A percentile compares a stretch with the other conserved stretches of the same genome.
These are phyloP conservation scores for Penicillium sclerotigenum DNA, from an alignment of 2,329 filamentous ascomycete genomes.

Conservation along the genomic window DNA sequence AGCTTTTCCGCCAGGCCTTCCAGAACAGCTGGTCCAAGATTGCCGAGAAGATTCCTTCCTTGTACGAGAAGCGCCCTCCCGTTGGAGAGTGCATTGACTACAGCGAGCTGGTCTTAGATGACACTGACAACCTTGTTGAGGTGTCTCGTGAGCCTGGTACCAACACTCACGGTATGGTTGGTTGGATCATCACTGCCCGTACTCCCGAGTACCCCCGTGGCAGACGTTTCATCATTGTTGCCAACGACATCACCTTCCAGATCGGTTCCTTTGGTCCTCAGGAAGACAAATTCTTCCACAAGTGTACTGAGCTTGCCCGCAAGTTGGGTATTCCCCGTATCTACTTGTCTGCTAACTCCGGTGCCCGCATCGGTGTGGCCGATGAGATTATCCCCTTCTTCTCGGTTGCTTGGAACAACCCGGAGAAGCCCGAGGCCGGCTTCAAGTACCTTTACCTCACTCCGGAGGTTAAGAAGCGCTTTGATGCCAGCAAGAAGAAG, in stretches of 20 bases:
- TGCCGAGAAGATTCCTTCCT: conserved; percentile 66
- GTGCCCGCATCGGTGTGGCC: conserved; percentile 93
- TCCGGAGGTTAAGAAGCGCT: conserved; percentile 78
- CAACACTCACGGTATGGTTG: conserved; percentile 97
- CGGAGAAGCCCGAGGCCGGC: conserved; percentile 73
- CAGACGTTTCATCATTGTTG: conserved; percentile 89
- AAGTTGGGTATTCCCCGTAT: conserved; percentile 94
- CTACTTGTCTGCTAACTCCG: conserved; percentile 97
- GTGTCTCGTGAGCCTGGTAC: conserved; percentile 92
- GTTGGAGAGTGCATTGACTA: conserved; percentile 90
- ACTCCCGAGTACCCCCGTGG: conserved; percentile 94
- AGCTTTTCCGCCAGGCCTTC: conserved; percentile 96
- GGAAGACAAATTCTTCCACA: conserved; percentile 98
- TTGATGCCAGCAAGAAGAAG: conserved; percentile 71
- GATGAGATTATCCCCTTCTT: conserved; percentile 97
- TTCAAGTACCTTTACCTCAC: conserved; percentile 98
- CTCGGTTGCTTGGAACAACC: conserved; percentile 93
- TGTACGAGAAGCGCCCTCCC: conserved; percentile 77
- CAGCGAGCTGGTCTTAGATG: conserved; percentile 91
- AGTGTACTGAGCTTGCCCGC: conserved; percentile 93
- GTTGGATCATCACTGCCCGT: conserved; percentile 90
- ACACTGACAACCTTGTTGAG: conserved; percentile 85
- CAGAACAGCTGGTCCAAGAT: conserved; percentile 88
- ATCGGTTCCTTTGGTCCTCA: conserved; percentile 96
- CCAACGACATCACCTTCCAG: conserved; percentile 99